Evolutionary conservation across 768 basidiomycete genomes (phyloP).

Genomic region (Pulveroboletus sp.): DNA sequence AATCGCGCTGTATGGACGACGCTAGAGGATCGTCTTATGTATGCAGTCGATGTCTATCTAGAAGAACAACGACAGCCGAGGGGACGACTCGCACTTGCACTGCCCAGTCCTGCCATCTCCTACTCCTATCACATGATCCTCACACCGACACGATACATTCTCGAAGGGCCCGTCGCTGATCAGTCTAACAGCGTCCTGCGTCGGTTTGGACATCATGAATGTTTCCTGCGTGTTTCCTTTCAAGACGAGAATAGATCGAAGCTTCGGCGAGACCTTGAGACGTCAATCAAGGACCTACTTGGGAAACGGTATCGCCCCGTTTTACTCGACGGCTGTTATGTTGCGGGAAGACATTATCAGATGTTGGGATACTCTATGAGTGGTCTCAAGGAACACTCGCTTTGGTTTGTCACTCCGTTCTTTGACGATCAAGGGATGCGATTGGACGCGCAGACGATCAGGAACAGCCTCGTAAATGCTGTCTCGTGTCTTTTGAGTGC

Average conservation of each 20-base stretch:
- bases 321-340: constrained; percentile 30
- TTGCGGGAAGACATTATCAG: constrained; percentile 43
- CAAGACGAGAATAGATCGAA: constrained; percentile 42
- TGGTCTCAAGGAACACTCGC: constrained; percentile 45
- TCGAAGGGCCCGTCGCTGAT: constrained; percentile 38
- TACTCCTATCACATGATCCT: constrained; percentile 36
- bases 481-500: not conserved
- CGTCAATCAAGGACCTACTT: constrained; percentile 32
- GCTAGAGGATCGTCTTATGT: constrained; percentile 12
- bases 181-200: constrained; percentile 37
- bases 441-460: constrained; percentile 27
- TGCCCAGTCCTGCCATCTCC: constrained; percentile 17
- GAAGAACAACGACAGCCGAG: constrained; percentile 24
- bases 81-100: constrained; percentile 22
- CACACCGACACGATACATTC: constrained; percentile 35
- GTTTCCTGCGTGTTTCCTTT: constrained; percentile 46
- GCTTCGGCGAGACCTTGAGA: constrained; percentile 30
- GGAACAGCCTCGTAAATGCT: constrained; percentile 32
- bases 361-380: constrained; percentile 53
- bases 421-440: constrained; percentile 17
- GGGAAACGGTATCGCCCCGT: constrained; percentile 30
- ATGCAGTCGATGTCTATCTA: constrained; percentile 16
- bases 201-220: constrained; percentile 35
- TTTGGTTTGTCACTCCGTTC: constrained; percentile 48
- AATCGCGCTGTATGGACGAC: constrained; percentile 1